These are phyloP conservation scores for Puccinia triticina DNA, from an alignment of 1,284 basidiomycete genomes.

Conservation along the genomic window DNA sequence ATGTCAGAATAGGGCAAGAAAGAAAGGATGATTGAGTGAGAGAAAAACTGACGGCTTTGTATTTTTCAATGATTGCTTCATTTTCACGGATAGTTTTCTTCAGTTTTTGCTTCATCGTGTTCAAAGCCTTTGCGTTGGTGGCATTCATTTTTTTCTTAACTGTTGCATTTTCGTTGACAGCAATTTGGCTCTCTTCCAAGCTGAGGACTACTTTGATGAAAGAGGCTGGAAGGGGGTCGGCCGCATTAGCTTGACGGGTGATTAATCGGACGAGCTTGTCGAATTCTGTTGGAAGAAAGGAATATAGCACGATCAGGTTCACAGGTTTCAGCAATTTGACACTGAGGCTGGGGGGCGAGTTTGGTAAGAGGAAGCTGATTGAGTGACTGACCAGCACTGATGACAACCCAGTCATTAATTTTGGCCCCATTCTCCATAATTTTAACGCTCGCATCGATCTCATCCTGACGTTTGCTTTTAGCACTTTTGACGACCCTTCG, in stretches of 20 bases:
- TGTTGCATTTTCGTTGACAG: conserved; percentile 77
- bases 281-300: conserved; percentile 71
- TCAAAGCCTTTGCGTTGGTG: conserved; percentile 88
- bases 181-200: conserved; percentile 77
- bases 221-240: conserved; percentile 83
- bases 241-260: conserved; percentile 72
- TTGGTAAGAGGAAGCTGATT: background rate
- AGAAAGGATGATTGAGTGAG: background rate
- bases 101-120: conserved; percentile 95
- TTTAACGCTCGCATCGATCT: conserved; percentile 86
- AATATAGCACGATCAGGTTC: background rate
- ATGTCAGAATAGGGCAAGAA: background rate
- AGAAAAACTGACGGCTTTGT: conserved; percentile 69
- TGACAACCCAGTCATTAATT: conserved; percentile 95
- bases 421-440: conserved; percentile 91
- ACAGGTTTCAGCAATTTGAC: background rate
- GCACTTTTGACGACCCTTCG: conserved; percentile 78
- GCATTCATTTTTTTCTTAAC: conserved; percentile 96
- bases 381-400: conserved; percentile 72
- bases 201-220: conserved; percentile 77
- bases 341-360: conserved; percentile 10
- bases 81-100: conserved; percentile 89
- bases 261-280: conserved; percentile 91
- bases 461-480: conserved; percentile 80
- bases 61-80: conserved; percentile 77